phyloP scores from a whole-genome alignment of 2,329 filamentous ascomycete species.

The Aaosphaeria pasadenensis region DNA sequence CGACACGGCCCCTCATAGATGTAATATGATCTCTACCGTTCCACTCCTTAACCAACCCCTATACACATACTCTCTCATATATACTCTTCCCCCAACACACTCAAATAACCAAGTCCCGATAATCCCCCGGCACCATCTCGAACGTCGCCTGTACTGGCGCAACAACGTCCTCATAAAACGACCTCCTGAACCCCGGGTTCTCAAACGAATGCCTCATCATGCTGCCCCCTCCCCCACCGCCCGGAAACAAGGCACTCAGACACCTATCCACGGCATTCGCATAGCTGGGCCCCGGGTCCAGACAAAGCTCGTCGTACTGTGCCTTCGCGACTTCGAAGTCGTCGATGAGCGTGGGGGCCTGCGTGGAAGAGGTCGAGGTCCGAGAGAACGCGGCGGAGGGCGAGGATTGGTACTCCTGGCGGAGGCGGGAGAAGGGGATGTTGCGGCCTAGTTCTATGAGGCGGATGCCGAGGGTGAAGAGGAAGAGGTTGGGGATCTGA shows the following conservation, averaged over 20 bases:
- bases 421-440: constrained; percentile 1
- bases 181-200: too few species aligned
- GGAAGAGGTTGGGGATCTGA: neutral
- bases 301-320: constrained; percentile 1
- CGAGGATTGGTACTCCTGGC: neutral
- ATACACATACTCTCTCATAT: too few species aligned
- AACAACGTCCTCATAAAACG: too few species aligned
- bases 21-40: too few species aligned
- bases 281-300: constrained; percentile 1
- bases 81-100: too few species aligned
- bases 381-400: neutral
- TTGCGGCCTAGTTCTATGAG: constrained; percentile 8
- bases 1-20: too few species aligned
- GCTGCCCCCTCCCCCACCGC: neutral
- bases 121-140: too few species aligned
- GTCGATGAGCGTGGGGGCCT: neutral
- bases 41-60: too few species aligned
- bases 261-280: constrained; percentile 4
- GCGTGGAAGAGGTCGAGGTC: neutral
- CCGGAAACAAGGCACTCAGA: constrained; percentile 4
- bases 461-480: constrained; percentile 8
- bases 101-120: too few species aligned
- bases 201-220: too few species aligned
- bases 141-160: too few species aligned
- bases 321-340: constrained; percentile 4